These are phyloP conservation scores for Ottelia alismoides DNA, from an alignment of 106 monocot genomes.

Conservation along the genomic window DNA sequence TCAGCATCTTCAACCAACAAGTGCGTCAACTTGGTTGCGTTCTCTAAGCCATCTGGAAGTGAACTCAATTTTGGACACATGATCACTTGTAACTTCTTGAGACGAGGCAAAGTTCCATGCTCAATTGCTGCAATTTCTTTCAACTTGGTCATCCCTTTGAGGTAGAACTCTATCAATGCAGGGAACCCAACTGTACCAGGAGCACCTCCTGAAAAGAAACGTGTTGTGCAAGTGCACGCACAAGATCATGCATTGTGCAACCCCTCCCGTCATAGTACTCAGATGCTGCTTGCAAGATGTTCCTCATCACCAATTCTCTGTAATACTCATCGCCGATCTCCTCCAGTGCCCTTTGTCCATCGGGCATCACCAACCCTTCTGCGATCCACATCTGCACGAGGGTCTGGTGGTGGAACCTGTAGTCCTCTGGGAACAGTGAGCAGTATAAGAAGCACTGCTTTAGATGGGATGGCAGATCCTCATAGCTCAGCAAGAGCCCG, in stretches of 20 bases:
- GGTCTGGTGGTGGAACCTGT: neutral
- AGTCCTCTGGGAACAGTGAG: conserved; percentile 34
- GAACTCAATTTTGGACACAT: conserved; percentile 12
- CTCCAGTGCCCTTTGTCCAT: conserved; percentile 8
- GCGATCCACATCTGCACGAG: conserved; percentile 34
- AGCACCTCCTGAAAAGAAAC: too few relatives aligned
- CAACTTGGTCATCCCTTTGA: conserved; percentile 6
- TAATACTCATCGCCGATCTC: conserved; percentile 28
- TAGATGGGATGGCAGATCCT: conserved; percentile 28
- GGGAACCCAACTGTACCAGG: neutral
- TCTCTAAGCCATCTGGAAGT: conserved; percentile 15
- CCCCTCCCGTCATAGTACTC: neutral
- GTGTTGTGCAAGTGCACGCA: conserved; percentile 19
- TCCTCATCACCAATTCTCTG: conserved; percentile 26
- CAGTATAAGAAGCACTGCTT: conserved; percentile 49
- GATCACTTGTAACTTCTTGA: conserved; percentile 1
- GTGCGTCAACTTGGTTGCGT: neutral
- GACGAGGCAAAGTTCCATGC: neutral
- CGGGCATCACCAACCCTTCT: conserved; percentile 24
- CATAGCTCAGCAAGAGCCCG: conserved; percentile 31
- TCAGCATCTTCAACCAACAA: conserved; percentile 1
- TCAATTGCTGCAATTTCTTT: conserved; percentile 2
- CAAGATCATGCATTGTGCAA: conserved; percentile 28
- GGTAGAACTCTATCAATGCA: neutral
- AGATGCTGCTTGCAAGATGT: conserved; percentile 16